phyloP scores from a whole-genome alignment of 139 green algal species.

The Tetraselmis striata region DNA sequence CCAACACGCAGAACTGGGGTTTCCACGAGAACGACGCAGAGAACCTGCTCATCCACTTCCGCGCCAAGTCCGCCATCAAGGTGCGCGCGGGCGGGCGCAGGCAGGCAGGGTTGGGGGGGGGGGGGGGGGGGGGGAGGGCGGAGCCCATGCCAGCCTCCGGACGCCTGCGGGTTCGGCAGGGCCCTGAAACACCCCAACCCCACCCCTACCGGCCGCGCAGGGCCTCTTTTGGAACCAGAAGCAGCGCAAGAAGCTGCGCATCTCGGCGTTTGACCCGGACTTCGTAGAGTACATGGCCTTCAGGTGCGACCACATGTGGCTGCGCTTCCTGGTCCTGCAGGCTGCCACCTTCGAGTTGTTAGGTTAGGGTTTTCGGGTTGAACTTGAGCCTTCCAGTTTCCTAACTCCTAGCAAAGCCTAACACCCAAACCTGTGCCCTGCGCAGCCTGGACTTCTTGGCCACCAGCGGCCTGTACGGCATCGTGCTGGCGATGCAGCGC shows the following conservation, averaged over 20 bases:
- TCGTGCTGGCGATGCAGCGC: conserved; percentile 30
- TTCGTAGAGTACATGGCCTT: conserved; percentile 23
- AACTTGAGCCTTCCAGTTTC: no score
- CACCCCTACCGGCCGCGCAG: background rate
- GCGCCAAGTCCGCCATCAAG: conserved; percentile 14
- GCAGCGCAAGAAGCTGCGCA: conserved; percentile 7
- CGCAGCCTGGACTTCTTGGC: conserved; percentile 14
- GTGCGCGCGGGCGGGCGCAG: conserved; percentile 4
- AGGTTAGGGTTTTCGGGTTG: no score
- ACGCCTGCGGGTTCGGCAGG: background rate
- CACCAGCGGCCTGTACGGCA: conserved; percentile 17
- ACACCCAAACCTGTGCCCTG: no score
- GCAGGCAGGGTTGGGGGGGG: no score
- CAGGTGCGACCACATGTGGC: background rate
- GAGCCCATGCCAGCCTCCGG: background rate
- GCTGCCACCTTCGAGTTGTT: no score
- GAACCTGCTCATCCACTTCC: conserved; percentile 22
- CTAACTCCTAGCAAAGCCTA: no score
- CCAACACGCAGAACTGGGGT: conserved; percentile 30
- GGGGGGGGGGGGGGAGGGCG: no score
- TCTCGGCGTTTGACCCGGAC: conserved; percentile 12
- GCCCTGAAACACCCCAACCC: no score
- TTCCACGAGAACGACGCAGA: conserved; percentile 22
- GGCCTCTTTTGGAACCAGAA: conserved; percentile 4
- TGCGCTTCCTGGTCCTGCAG: no score